phyloP scores from a whole-genome alignment of 1,284 basidiomycete genomes.

The Hypsizygus ulmarius region DNA sequence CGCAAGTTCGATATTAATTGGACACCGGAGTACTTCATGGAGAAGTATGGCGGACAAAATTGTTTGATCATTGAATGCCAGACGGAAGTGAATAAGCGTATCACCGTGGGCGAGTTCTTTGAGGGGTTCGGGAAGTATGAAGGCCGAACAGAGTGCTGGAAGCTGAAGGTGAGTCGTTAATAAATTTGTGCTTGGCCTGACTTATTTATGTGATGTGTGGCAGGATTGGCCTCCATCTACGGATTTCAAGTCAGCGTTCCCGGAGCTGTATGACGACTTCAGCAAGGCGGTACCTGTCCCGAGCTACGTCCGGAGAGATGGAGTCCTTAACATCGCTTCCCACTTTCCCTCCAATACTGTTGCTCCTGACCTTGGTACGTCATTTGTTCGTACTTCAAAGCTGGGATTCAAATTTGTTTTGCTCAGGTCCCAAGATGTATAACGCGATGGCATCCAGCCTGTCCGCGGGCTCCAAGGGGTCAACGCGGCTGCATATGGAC shows the following conservation, averaged over 20 bases:
- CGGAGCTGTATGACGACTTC: constrained; percentile 88
- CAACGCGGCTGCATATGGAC: constrained; percentile 93
- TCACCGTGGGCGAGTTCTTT: constrained; percentile 81
- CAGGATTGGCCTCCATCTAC: constrained; percentile 91
- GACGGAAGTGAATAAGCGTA: constrained; percentile 58
- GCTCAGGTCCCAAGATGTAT: constrained; percentile 76
- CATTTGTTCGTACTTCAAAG: constrained; percentile 29
- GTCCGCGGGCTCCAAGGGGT: constrained; percentile 66
- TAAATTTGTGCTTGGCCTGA: background rate
- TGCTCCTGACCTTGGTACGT: constrained; percentile 79
- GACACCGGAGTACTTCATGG: constrained; percentile 80
- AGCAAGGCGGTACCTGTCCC: constrained; percentile 81
- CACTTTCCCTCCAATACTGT: constrained; percentile 86
- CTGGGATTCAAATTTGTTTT: constrained; percentile 3
- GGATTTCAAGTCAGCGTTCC: constrained; percentile 83
- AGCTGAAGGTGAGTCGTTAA: constrained; percentile 66
- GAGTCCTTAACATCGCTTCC: constrained; percentile 82
- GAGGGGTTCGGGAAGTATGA: constrained; percentile 70
- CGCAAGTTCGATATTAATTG: constrained; percentile 67
- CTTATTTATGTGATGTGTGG: background rate
- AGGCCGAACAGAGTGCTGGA: constrained; percentile 60
- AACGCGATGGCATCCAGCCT: constrained; percentile 71
- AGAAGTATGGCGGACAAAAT: constrained; percentile 61
- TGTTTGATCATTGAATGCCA: constrained; percentile 84
- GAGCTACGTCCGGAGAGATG: constrained; percentile 85